These are phyloP conservation scores for Myxozyma udenii DNA, from an alignment of 805 yeast species.

Conservation along the genomic window DNA sequence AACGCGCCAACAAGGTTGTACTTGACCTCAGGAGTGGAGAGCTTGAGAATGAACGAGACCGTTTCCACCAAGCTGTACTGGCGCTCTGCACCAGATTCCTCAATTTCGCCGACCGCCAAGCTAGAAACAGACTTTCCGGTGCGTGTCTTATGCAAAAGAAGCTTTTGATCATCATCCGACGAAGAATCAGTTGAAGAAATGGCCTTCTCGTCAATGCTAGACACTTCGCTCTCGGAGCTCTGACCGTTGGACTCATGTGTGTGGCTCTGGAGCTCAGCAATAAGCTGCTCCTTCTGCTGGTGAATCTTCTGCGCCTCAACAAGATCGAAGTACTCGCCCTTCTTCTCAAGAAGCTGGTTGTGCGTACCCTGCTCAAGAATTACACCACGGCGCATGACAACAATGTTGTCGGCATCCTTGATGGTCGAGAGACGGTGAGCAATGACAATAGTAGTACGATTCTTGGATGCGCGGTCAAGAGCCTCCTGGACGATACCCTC, in stretches of 20 bases:
- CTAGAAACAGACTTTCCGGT: conserved; percentile 17
- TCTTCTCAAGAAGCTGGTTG: conserved; percentile 33
- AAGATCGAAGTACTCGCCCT: conserved; percentile 33
- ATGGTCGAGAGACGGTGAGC: conserved; percentile 54
- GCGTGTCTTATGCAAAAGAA: conserved; percentile 11
- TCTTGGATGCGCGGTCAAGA: conserved; percentile 38
- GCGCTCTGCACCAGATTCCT: conserved; percentile 1
- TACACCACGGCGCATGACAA: conserved; percentile 46
- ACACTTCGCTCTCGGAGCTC: conserved; percentile 1
- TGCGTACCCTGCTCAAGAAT: conserved; percentile 46
- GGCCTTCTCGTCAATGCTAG: conserved; percentile 11
- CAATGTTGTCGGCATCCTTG: conserved; percentile 48
- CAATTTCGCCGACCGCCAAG: conserved; percentile 7
- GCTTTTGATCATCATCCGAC: conserved; percentile 11
- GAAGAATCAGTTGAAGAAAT: neutral
- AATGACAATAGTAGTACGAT: conserved; percentile 49
- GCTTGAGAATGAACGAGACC: conserved; percentile 14
- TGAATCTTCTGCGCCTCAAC: conserved; percentile 35
- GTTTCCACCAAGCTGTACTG: conserved; percentile 17
- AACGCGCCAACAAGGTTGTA: conserved; percentile 22
- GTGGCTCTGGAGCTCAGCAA: conserved; percentile 20
- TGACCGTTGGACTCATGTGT: conserved; percentile 5
- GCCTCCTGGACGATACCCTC: conserved; percentile 60
- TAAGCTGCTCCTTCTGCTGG: conserved; percentile 23
- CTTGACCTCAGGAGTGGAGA: conserved; percentile 15